A percentile compares a stretch with the other conserved stretches of the same genome.
These are phyloP conservation scores for Tulasnella sp. DNA, from an alignment of 768 basidiomycete genomes.

Conservation along the genomic window DNA sequence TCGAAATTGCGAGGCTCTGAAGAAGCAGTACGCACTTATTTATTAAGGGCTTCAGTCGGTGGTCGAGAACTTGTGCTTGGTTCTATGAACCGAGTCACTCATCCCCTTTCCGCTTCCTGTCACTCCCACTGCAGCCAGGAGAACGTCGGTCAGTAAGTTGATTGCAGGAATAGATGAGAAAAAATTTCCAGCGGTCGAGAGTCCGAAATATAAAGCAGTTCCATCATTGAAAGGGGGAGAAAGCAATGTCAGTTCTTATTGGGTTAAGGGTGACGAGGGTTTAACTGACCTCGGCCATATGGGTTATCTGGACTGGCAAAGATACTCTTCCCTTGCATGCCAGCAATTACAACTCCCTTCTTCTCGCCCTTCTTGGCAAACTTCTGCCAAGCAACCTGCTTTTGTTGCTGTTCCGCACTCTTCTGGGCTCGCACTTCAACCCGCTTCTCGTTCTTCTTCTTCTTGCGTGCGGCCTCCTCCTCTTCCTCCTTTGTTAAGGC, in stretches of 20 bases:
- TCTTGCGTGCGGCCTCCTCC: slow-evolving; percentile 78
- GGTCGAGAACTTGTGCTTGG: slow-evolving; percentile 62
- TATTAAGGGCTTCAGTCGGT: not conserved
- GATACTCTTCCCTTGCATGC: slow-evolving; percentile 77
- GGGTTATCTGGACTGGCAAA: slow-evolving; percentile 94
- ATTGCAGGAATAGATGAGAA: too few species aligned
- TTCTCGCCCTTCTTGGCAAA: slow-evolving; percentile 91
- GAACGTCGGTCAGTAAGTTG: slow-evolving; percentile 16
- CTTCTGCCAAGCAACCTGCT: slow-evolving; percentile 86
- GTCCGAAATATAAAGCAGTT: not conserved
- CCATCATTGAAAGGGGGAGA: slow-evolving; percentile 16
- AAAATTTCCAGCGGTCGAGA: slow-evolving; percentile 1
- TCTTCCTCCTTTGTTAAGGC: slow-evolving; percentile 60
- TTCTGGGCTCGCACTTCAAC: slow-evolving; percentile 70
- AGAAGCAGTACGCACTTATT: not conserved
- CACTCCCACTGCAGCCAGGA: slow-evolving; percentile 56
- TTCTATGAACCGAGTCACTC: slow-evolving; percentile 57
- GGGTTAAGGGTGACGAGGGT: not conserved
- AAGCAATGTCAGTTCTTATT: not conserved
- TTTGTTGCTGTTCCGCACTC: slow-evolving; percentile 74
- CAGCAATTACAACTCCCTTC: slow-evolving; percentile 86
- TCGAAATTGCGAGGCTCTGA: not conserved
- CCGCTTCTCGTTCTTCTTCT: slow-evolving; percentile 95
- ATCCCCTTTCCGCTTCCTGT: slow-evolving; percentile 84
- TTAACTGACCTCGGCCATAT: slow-evolving; percentile 57